Evolutionary conservation across 2,329 filamentous ascomycete genomes (phyloP), one percentile per base, ranked within the genome.

Genomic region (Neocatenulostroma microsporum): DNA sequence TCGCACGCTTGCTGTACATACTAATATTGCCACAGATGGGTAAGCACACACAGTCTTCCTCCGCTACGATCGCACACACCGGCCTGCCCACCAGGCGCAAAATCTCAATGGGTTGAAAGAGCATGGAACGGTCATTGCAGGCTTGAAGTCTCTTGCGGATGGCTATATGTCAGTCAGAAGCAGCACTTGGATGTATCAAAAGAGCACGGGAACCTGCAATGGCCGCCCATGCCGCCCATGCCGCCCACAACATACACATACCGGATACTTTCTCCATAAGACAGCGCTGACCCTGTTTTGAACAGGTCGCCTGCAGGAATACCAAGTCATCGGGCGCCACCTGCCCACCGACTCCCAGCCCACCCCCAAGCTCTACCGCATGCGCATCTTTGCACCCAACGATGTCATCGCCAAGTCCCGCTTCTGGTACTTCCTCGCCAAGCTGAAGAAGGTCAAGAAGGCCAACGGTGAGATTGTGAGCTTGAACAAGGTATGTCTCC

Each of bases 401-500:
- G 77, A 82, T 62, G 91, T 95, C 57, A 88, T 98, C 62, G 91
- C 93, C 68, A 98, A 98, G 83, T 95, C 88, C 67, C 85, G 91
- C 66, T 98, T 94, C 84, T 98, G 93, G 93, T 98, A 98, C 80
- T 98, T 98, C 80, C 75, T 98, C 70, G 86, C 87, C 72, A 93
- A 94, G 78, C 80, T 98, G 64, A 82, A 85, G 68, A 98, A 98
- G 82, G 87, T 98, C 77, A 98, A 98, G 88, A 98, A 98, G 86
- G 83, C 89, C 66, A 96, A 93, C 66, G 91, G 91, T 70, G 91
- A 98, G 82, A 94, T 98, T 66, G 87, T 98, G 68, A 84, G 78
- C 70, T 71, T 96, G 73, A 96, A 96, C 77, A 75, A 82, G 76
- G 89, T 94, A 81, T 62, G 82, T 74, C 48, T n/a, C n/a, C n/a